Conservation (phyloP, 208 protist genomes). For the Crithidia expoeki region DNA sequence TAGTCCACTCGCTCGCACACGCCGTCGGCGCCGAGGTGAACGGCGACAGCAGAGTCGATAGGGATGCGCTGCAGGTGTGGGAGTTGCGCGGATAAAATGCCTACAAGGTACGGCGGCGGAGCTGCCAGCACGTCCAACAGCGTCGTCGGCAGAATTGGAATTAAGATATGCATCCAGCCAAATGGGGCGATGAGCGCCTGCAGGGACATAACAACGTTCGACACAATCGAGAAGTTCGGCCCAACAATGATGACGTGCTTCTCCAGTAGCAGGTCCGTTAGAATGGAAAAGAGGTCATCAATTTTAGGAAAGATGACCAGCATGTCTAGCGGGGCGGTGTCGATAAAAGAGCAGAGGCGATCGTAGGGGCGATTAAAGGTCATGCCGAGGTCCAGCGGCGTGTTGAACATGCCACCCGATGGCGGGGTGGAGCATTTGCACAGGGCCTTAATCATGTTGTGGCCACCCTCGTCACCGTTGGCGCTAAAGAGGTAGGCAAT, state of each 20-base stretch:
- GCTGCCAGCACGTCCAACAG: conserved; percentile 77
- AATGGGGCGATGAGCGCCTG: conserved; percentile 80
- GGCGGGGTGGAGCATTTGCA: conserved; percentile 60
- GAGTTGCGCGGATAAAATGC: conserved; percentile 75
- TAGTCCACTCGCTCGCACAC: conserved; percentile 67
- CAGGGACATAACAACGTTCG: conserved; percentile 79
- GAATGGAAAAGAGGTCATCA: conserved; percentile 64
- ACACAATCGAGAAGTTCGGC: conserved; percentile 79
- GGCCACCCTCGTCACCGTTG: conserved; percentile 49
- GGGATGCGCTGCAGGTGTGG: conserved; percentile 43
- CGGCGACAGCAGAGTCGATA: conserved; percentile 59
- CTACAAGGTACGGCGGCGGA: conserved; percentile 77
- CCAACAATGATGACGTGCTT: conserved; percentile 85
- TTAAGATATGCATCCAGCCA: conserved; percentile 89
- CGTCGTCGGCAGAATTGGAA: conserved; percentile 68
- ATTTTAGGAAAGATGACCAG: conserved; percentile 69
- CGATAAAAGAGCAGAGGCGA: conserved; percentile 80
- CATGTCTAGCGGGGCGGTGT: conserved; percentile 70
- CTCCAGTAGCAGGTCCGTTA: conserved; percentile 72
- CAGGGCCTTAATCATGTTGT: conserved; percentile 52
- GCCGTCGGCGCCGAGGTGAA: conserved; percentile 58
- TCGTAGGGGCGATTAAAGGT: conserved; percentile 75
- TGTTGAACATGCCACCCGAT: conserved; percentile 63
- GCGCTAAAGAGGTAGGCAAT: conserved; percentile 57
- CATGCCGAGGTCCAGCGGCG: conserved; percentile 43